Percentiles rank a stretch among this genome's conserved stretches.
phyloP scores from a whole-genome alignment of 371 early-diverging fungal species.

The Mucor sp. region DNA sequence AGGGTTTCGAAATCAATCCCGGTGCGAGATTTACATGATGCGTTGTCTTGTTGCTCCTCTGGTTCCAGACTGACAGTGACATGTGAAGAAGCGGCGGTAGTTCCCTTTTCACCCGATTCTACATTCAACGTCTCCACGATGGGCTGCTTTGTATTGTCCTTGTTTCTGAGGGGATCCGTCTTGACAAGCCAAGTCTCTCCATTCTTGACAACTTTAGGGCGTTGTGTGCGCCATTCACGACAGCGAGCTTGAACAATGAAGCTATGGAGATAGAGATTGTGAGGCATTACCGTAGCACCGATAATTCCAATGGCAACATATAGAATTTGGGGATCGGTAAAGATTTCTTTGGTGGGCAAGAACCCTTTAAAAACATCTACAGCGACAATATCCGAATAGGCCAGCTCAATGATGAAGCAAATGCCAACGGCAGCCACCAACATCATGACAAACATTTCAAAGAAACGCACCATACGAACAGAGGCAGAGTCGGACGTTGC shows the following conservation, averaged over 20 bases:
- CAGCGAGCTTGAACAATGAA: constrained; percentile 66
- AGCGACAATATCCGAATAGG: constrained; percentile 61
- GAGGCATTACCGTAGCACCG: constrained; percentile 80
- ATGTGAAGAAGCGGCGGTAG: background rate
- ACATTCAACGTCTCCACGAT: background rate
- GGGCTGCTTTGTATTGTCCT: background rate
- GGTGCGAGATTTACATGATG: background rate
- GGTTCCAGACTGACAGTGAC: background rate
- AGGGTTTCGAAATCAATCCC: constrained; percentile 19
- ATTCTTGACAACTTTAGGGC: constrained; percentile 27
- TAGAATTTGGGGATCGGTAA: constrained; percentile 61
- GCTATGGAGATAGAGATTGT: constrained; percentile 80
- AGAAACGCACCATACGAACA: constrained; percentile 54
- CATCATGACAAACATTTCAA: constrained; percentile 72
- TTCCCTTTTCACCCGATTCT: background rate
- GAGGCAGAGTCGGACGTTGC: constrained; percentile 31
- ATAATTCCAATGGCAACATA: constrained; percentile 82
- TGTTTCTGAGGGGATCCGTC: background rate
- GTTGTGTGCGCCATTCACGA: constrained; percentile 32
- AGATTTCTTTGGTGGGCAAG: constrained; percentile 63
- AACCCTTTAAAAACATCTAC: constrained; percentile 70
- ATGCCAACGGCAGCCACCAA: constrained; percentile 70
- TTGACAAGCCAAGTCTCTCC: constrained; percentile 17
- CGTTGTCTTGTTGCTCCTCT: background rate
- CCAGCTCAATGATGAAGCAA: constrained; percentile 67